Evolutionary conservation across 306 rosid species (phyloP).

Genomic region (Aeschynomene evenia): DNA sequence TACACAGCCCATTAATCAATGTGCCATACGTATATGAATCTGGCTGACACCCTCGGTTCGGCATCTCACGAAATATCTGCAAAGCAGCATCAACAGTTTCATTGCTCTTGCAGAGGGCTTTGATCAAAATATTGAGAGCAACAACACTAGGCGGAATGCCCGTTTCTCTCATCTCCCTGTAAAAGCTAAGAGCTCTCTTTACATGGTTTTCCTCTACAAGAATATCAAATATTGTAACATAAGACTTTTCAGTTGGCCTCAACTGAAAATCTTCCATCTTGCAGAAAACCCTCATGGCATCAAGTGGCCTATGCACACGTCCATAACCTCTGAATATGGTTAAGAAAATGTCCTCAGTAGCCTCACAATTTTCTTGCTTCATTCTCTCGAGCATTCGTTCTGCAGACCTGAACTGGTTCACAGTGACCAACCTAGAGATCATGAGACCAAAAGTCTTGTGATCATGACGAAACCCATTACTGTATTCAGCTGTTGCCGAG

Average conservation of each 20-base stretch:
- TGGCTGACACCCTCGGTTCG: slow-evolving; percentile 67
- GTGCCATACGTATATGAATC: slow-evolving; percentile 94
- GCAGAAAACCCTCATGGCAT: slow-evolving; percentile 65
- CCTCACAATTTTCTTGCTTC: slow-evolving; percentile 68
- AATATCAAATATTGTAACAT: slow-evolving; percentile 63
- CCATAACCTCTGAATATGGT: slow-evolving; percentile 72
- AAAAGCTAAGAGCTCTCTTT: slow-evolving; percentile 64
- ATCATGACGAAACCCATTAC: slow-evolving; percentile 81
- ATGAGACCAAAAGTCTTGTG: slow-evolving; percentile 61
- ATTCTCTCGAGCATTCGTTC: slow-evolving; percentile 73
- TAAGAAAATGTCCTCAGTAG: slow-evolving; percentile 60
- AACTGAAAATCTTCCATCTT: slow-evolving; percentile 64
- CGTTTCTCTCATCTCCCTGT: slow-evolving; percentile 64
- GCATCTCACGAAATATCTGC: slow-evolving; percentile 68
- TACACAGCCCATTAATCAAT: slow-evolving; percentile 76
- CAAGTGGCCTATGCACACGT: slow-evolving; percentile 75
- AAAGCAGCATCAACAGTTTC: slow-evolving; percentile 73
- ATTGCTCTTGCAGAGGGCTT: slow-evolving; percentile 78
- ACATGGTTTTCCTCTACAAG: slow-evolving; percentile 84
- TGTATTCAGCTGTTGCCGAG: slow-evolving; percentile 75
- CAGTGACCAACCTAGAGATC: slow-evolving; percentile 62
- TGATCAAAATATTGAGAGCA: slow-evolving; percentile 79
- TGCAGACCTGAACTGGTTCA: slow-evolving; percentile 70
- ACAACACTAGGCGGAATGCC: slow-evolving; percentile 63
- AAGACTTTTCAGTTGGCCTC: slow-evolving; percentile 58